Evolutionary conservation across 2,329 filamentous ascomycete species (phyloP).

Genomic region (Exophiala mesophila): DNA sequence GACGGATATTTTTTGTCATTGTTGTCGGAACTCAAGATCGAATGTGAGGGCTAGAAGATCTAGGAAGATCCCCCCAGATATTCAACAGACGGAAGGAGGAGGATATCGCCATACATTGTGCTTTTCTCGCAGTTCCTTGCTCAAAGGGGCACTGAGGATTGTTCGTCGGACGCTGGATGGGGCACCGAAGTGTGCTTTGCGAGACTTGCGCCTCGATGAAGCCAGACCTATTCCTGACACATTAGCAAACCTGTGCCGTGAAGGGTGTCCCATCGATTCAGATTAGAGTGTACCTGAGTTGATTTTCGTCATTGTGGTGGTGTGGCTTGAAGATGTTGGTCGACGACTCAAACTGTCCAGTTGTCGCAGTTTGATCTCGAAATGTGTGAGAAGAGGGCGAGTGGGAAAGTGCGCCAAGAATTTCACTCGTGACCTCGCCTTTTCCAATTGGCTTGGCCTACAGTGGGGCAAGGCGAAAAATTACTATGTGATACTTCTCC

Average conservation of each 20-base stretch:
- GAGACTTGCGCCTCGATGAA: constrained; percentile 95
- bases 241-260: constrained; percentile 7
- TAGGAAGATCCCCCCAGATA: too few relatives aligned
- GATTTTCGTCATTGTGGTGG: constrained; percentile 22
- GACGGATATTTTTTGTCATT: too few relatives aligned
- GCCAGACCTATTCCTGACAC: constrained; percentile 31
- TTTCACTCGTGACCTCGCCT: neutral
- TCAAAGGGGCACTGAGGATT: constrained; percentile 94
- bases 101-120: constrained; percentile 98
- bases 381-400: constrained; percentile 10
- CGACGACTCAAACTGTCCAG: constrained; percentile 8
- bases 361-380: constrained; percentile 6
- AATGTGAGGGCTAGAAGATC: too few relatives aligned
- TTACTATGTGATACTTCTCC: too few relatives aligned
- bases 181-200: constrained; percentile 96
- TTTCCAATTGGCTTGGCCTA: neutral
- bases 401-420: constrained; percentile 15
- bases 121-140: constrained; percentile 97
- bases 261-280: too few relatives aligned
- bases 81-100: too few relatives aligned
- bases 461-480: too few relatives aligned
- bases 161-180: constrained; percentile 89
- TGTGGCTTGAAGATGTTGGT: constrained; percentile 12
- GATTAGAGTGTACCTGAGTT: constrained; percentile 20
- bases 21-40: too few relatives aligned